Evolutionary conservation across 148 eudicot genomes (phyloP).

Genomic region (Rhododendron ferrugineum): DNA sequence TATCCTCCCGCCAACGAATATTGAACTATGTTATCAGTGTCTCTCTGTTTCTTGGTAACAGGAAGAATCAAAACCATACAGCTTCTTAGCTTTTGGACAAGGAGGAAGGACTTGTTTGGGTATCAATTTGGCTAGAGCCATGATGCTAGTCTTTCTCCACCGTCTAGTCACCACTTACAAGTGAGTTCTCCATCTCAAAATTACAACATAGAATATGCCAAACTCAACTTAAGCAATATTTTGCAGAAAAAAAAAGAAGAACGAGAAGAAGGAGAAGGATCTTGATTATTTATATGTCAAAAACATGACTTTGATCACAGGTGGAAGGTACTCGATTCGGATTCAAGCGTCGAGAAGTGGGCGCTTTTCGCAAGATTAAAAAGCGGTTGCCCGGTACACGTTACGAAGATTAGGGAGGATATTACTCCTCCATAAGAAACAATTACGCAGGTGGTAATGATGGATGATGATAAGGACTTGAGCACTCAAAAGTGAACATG

Average conservation of each 20-base stretch:
- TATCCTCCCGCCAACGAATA: background rate
- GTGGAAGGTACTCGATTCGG: constrained; percentile 42
- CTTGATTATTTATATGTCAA: background rate
- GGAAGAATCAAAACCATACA: constrained; percentile 43
- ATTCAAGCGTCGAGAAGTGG: constrained; percentile 39
- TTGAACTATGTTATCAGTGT: background rate
- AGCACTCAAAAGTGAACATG: background rate
- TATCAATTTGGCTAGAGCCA: constrained; percentile 37
- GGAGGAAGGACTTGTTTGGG: constrained; percentile 52
- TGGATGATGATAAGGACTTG: background rate
- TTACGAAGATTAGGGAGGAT: constrained; percentile 13
- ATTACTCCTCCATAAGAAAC: background rate
- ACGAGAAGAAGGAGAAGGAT: no score
- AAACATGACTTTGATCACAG: constrained; percentile 20
- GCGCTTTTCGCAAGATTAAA: constrained; percentile 40
- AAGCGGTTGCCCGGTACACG: constrained; percentile 35
- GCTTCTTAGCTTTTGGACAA: constrained; percentile 46
- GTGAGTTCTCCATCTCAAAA: constrained; percentile 15
- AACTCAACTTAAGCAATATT: background rate
- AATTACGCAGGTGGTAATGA: background rate
- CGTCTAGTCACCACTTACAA: constrained; percentile 42
- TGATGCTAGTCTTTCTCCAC: constrained; percentile 49
- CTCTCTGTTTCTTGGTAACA: background rate
- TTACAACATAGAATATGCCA: background rate
- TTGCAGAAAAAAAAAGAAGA: background rate